Percentiles rank a stretch among this genome's conserved stretches.
Conservation (phyloP, 192 early-diverging fungal species). For the Kappamyces sp. region DNA sequence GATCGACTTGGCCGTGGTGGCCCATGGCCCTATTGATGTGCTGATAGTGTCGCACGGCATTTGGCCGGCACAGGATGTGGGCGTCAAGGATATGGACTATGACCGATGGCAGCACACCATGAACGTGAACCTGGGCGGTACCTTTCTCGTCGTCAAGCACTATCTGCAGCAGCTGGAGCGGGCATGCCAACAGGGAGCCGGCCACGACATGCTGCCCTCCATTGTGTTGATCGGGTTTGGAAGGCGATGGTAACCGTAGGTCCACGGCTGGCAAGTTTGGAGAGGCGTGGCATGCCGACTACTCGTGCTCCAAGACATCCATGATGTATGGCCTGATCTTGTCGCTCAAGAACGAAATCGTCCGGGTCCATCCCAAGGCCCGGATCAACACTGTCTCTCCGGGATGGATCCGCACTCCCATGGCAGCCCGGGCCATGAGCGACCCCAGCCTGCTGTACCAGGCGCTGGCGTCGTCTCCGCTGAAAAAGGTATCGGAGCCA, state of each 20-base stretch:
- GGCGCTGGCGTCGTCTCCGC: slow-evolving; percentile 48
- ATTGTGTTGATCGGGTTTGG: slow-evolving; percentile 23
- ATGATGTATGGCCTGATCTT: slow-evolving; percentile 45
- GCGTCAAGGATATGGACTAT: slow-evolving; percentile 49
- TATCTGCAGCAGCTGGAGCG: slow-evolving; percentile 25
- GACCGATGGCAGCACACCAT: slow-evolving; percentile 44
- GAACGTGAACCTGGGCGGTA: slow-evolving; percentile 49
- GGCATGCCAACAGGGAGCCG: slow-evolving; percentile 1
- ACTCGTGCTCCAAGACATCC: slow-evolving; percentile 40
- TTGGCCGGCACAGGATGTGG: slow-evolving; percentile 41
- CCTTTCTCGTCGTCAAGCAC: slow-evolving; percentile 41
- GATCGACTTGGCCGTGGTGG: slow-evolving; percentile 12
- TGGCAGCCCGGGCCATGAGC: slow-evolving; percentile 47
- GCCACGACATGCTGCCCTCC: not conserved
- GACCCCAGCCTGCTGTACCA: slow-evolving; percentile 39
- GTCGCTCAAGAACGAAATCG: slow-evolving; percentile 54
- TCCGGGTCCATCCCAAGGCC: slow-evolving; percentile 44
- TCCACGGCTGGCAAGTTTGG: slow-evolving; percentile 59
- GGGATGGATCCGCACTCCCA: slow-evolving; percentile 56
- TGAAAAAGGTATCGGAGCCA: slow-evolving; percentile 54
- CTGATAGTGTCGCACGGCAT: slow-evolving; percentile 55
- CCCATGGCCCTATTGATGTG: slow-evolving; percentile 40
- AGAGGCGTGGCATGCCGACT: slow-evolving; percentile 50
- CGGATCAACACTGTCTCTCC: slow-evolving; percentile 50
- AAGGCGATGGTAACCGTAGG: slow-evolving; percentile 12